Conservation (phyloP, 805 yeast genomes). For the Starmerella stigmatis region DNA sequence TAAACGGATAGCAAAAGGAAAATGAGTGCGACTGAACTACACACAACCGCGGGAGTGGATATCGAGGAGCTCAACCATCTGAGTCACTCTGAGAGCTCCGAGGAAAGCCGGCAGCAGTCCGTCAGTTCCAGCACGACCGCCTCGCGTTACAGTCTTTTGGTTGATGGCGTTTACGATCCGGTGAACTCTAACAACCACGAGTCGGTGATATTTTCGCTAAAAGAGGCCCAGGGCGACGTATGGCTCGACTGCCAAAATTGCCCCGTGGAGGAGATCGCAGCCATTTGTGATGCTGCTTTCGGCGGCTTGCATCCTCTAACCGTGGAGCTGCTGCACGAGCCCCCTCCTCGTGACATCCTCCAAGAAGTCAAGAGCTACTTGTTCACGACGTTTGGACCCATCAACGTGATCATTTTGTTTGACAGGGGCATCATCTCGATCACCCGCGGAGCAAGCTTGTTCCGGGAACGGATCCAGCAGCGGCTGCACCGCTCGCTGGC, state of each 20-base stretch:
- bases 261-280: neutral
- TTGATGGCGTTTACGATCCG: neutral
- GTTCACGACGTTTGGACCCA: neutral
- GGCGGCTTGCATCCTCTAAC: constrained; percentile 9
- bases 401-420: neutral
- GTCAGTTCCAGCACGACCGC: neutral
- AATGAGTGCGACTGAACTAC: neutral
- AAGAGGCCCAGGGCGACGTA: neutral
- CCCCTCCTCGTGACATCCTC: neutral
- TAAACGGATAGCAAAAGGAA: neutral
- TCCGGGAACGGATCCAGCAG: neutral
- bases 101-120: neutral
- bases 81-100: neutral
- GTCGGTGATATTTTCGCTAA: neutral
- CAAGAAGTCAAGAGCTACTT: constrained; percentile 5
- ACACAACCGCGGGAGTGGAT: constrained; percentile 1
- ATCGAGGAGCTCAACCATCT: neutral
- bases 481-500: neutral
- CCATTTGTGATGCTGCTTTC: neutral
- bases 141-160: neutral
- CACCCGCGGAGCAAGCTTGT: neutral
- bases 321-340: neutral
- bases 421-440: neutral
- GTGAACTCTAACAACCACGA: neutral
- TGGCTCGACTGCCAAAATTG: constrained; percentile 7